Conservation (phyloP, 2,329 filamentous ascomycete species). For the Leptographium procerum region DNA sequence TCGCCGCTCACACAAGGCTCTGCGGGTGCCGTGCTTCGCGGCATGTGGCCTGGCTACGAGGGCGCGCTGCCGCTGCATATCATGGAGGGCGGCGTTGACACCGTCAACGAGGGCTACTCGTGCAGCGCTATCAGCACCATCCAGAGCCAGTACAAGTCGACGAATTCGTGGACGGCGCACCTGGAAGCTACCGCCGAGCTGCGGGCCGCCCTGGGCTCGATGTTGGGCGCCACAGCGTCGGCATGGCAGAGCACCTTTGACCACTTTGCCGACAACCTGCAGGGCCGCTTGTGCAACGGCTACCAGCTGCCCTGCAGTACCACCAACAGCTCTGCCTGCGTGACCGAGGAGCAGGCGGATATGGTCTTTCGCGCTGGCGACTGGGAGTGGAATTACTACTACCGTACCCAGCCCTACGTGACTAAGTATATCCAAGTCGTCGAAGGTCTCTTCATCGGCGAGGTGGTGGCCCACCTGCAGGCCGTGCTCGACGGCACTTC, state of each 20-base stretch:
- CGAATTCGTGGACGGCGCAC: not conserved
- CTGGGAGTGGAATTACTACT: slow-evolving; percentile 7
- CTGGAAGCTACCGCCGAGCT: not conserved
- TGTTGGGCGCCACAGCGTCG: not conserved
- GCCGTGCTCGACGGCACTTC: not conserved
- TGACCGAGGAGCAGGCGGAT: slow-evolving; percentile 1
- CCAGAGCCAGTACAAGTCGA: not conserved
- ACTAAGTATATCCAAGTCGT: not conserved
- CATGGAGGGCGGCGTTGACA: not conserved
- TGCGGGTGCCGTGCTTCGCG: not conserved
- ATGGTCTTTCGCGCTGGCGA: slow-evolving; percentile 5
- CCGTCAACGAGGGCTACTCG: slow-evolving; percentile 2
- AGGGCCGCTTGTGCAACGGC: slow-evolving; percentile 5
- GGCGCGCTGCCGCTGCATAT: slow-evolving; percentile 2
- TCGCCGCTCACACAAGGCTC: slow-evolving; percentile 2
- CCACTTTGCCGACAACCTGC: slow-evolving; percentile 7
- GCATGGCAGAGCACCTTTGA: slow-evolving; percentile 4
- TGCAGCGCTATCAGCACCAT: not conserved
- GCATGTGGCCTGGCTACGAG: not conserved
- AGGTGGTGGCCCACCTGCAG: not conserved
- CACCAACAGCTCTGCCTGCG: not conserved
- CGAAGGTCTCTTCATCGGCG: slow-evolving; percentile 3
- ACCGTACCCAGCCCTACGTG: not conserved
- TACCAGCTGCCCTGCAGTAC: slow-evolving; percentile 4
- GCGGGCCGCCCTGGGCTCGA: not conserved